These are phyloP conservation scores for Teunomyces cretensis DNA, from an alignment of 805 yeast genomes.

Conservation along the genomic window DNA sequence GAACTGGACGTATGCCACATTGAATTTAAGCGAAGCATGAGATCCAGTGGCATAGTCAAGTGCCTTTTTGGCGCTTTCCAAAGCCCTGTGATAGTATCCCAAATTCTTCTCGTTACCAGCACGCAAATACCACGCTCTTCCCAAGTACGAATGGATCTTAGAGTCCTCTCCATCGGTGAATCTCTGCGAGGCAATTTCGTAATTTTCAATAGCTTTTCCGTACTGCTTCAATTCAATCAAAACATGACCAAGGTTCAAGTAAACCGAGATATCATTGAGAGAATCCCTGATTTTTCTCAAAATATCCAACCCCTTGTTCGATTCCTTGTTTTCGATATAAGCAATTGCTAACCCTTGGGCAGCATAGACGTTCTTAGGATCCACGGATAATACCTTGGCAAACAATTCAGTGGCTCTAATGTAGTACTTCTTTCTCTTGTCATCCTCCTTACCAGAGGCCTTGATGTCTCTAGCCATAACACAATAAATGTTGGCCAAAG, in stretches of 20 bases:
- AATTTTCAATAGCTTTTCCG: constrained; percentile 83
- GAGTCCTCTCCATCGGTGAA: constrained; percentile 65
- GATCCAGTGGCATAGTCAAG: constrained; percentile 30
- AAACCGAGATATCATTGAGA: constrained; percentile 77
- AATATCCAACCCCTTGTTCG: constrained; percentile 76
- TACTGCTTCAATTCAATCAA: constrained; percentile 78
- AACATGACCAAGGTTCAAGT: constrained; percentile 86
- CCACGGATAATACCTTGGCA: constrained; percentile 82
- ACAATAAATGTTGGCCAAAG: constrained; percentile 86
- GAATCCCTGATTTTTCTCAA: constrained; percentile 90
- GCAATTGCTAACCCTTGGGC: constrained; percentile 97
- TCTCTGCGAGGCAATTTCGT: constrained; percentile 73
- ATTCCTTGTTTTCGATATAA: constrained; percentile 79
- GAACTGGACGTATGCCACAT: constrained; percentile 79
- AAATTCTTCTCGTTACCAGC: constrained; percentile 67
- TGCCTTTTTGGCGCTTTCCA: constrained; percentile 64
- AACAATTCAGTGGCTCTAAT: constrained; percentile 89
- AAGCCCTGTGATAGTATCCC: constrained; percentile 57
- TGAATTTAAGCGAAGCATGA: constrained; percentile 56
- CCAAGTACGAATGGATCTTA: constrained; percentile 67
- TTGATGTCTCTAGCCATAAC: constrained; percentile 77
- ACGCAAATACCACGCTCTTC: constrained; percentile 85
- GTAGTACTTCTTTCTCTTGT: constrained; percentile 69
- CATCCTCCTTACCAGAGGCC: constrained; percentile 38
- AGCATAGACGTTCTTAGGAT: constrained; percentile 86